Base-by-base conservation (phyloP, 257 asterid genomes). In the Scutellaria barbata region DNA sequence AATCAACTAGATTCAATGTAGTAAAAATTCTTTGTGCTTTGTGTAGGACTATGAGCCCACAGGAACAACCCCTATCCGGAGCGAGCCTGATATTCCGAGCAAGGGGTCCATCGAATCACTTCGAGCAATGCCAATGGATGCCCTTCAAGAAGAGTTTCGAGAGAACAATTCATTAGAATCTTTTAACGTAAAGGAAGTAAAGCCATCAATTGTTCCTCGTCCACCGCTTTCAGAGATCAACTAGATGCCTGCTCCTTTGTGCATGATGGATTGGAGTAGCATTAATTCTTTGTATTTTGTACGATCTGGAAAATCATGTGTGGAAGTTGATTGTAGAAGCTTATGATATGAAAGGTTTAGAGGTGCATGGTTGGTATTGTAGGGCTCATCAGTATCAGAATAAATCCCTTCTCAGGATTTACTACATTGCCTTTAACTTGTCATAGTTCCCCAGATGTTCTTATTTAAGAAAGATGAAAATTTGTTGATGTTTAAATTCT, bases 1-100 rank as follows among this genome's bases (percentile, higher is more conserved):
- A 30, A 30, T 30, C 35, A 2, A 2, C 35, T 30, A 30, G 35
- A 30, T 1, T 2, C 5, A 30, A 30, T 30, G 4, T 1, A 43
- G 13, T 42, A 9, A 10, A 11, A 25, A 11, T 3, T 35, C 13
- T 59, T 4, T 6, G 16, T 52, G n/a, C n/a, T 60, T 64, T 33
- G 76, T 79, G 11, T 2, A 92, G 96, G 96, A 86, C 64, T 92
- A 92, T 50, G 92, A 86, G 77, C 82, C 95, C 43, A 89, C 92
- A 1, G 95, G 98, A 11, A 75, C 81, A 25, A 88, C 96, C 7
- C 98, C 98, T 12, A 54, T 50, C n/a, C 75, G 89, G 63, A 55
- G 67, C 10, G 96, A 92, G 80, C 66, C 83, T 0, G 90, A 85
- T 63, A 77, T 86, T 75, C 98, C 98, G 6, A 82, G 85, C 84